Evolutionary conservation across 352 stramenopile genomes (phyloP), one percentile per base, ranked within the genome.

Genomic region (Aphanomyces invadans): DNA sequence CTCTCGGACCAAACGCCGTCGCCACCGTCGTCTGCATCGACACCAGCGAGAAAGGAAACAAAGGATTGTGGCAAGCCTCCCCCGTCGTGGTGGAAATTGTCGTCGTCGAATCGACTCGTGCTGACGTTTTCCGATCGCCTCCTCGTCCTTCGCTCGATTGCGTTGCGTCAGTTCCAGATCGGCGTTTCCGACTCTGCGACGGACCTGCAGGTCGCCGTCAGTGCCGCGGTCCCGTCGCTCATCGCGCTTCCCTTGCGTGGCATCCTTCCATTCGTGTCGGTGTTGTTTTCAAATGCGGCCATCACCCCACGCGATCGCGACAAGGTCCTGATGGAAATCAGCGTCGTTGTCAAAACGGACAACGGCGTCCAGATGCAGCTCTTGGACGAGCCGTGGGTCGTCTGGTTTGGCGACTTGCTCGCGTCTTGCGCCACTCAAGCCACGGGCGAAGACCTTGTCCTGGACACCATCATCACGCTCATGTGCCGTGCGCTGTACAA

Each of bases 271-370:
- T 95, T 91, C 54, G 61, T 95, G 32, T 82, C 86, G 0, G 74
- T 81, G 44, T 65, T 92, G 15, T 62, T 95, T 28, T 44, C 59
- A 21, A 23, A 11, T 9, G 10, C 53, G n/a, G 21, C 17, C 39
- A 80, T 77, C n/a, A 84, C 77, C 1, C 56, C 73, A 0, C 65
- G 70, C 29, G 80, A 84, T 56, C 79, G 86, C 1, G 86, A 95
- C 55, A 87, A 88, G 39, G 77, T 92, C 9, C 71, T 95, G 10
- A 91, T 95, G 83, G 84, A 92, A n/a, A 82, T 95, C 45, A 92
- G 88, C 54, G 81, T 95, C 15, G 86, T 83, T 71, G 73, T 95
- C 11, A 95, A 95, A 65, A 95, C 81, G 0, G 80, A 92, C 28
- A 75, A 86, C 54, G 55, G 73, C 0, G 61, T 79, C n/a, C 81